phyloP scores from a whole-genome alignment of 2,329 filamentous ascomycete species.

The Diaporthe sp. region DNA sequence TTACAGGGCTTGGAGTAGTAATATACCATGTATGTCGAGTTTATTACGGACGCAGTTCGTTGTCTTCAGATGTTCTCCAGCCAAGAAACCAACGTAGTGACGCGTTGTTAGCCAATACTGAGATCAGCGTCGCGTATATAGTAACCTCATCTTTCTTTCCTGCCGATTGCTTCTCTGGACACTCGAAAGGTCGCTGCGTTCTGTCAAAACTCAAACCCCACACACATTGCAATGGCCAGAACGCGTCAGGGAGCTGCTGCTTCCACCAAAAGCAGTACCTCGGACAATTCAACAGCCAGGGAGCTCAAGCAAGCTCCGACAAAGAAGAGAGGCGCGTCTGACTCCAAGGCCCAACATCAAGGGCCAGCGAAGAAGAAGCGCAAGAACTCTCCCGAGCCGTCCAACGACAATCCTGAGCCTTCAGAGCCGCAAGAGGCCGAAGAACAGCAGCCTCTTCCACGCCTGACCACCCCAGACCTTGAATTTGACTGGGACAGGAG shows the following conservation, averaged over 20 bases:
- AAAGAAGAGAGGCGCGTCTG: conserved; percentile 24
- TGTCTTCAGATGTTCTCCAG: not conserved
- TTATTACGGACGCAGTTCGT: not conserved
- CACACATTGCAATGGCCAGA: not conserved
- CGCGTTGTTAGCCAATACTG: not conserved
- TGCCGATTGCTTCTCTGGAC: not conserved
- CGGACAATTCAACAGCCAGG: not conserved
- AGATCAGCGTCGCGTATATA: not conserved
- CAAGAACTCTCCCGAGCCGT: not conserved
- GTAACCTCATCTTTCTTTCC: not conserved
- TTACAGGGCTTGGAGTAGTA: not conserved
- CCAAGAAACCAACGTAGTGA: not conserved
- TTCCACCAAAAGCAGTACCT: not conserved
- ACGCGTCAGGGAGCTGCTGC: not conserved
- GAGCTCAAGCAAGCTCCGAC: conserved; percentile 8
- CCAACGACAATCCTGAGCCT: not conserved
- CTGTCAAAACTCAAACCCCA: too few species aligned
- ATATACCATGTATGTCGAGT: not conserved
- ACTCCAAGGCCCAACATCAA: not conserved
- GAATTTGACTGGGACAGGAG: conserved; percentile 47
- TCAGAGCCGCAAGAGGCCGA: not conserved
- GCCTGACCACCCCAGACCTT: conserved; percentile 46
- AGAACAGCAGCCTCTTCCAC: conserved; percentile 20
- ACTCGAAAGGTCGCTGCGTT: not conserved
- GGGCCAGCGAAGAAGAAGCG: conserved; percentile 7